A percentile compares a stretch with the other conserved stretches of the same genome.
These are phyloP conservation scores for Bipolaris oryzae DNA, from an alignment of 2,329 filamentous ascomycete genomes.

Conservation along the genomic window DNA sequence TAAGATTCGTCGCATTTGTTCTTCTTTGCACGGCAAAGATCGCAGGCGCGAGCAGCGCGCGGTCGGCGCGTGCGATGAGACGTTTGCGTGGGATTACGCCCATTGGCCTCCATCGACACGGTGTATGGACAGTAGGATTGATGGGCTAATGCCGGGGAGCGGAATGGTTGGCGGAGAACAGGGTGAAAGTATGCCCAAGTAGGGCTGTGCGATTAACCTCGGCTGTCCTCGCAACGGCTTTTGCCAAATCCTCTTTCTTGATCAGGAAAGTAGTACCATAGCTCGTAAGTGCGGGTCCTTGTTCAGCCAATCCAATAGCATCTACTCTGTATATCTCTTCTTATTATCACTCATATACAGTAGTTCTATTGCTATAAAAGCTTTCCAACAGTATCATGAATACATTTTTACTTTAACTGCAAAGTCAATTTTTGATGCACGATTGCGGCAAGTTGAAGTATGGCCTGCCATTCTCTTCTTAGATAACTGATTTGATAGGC, in stretches of 20 bases:
- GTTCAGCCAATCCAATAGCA: neutral
- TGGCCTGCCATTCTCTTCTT: too few species aligned
- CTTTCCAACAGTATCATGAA: too few species aligned
- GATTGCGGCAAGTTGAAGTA: too few species aligned
- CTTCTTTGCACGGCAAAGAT: neutral
- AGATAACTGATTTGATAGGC: too few species aligned
- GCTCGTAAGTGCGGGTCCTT: neutral
- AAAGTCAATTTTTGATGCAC: too few species aligned
- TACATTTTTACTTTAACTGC: too few species aligned
- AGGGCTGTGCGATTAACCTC: neutral
- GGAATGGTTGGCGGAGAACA: neutral
- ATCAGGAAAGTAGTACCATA: neutral
- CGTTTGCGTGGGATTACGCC: neutral
- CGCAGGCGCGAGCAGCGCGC: neutral
- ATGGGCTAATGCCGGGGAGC: neutral
- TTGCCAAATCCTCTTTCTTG: neutral
- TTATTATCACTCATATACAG: too few species aligned
- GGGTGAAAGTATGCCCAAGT: neutral
- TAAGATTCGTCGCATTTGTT: conserved; percentile 1
- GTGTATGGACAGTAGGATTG: neutral
- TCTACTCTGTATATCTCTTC: too few species aligned
- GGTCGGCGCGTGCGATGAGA: neutral
- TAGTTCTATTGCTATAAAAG: too few species aligned
- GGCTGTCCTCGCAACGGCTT: neutral
- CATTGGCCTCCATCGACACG: neutral